These are phyloP conservation scores for Trichoderma harzianum DNA, from an alignment of 2,329 filamentous ascomycete species.

Conservation along the genomic window DNA sequence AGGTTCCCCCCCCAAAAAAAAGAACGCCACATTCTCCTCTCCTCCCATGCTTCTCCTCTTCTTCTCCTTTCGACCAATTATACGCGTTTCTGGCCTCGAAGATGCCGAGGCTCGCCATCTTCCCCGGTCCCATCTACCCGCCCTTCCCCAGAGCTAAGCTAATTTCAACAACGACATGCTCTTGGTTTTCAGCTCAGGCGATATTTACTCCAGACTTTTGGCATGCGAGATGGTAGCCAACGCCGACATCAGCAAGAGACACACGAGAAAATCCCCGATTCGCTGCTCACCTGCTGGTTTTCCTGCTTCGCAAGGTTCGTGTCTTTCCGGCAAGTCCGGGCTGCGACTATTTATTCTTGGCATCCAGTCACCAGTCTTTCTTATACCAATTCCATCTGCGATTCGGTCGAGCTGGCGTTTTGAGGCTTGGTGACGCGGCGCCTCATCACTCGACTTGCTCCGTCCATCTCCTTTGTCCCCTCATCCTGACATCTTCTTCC, in stretches of 20 bases:
- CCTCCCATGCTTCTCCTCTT: neutral
- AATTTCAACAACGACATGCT: neutral
- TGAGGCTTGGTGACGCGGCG: neutral
- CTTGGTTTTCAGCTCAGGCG: neutral
- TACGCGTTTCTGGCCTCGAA: neutral
- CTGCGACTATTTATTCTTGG: conserved; percentile 4
- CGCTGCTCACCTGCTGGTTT: neutral
- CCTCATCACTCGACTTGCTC: neutral
- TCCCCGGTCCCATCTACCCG: neutral
- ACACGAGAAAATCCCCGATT: neutral
- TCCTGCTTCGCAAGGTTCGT: neutral
- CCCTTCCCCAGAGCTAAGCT: neutral
- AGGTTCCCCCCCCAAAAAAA: neutral
- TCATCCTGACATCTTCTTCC: neutral
- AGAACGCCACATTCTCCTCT: neutral
- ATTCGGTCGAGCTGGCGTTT: neutral
- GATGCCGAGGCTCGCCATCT: conserved; percentile 13
- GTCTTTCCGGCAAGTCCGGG: neutral
- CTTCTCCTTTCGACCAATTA: conserved; percentile 2
- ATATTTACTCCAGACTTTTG: neutral
- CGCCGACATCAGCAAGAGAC: neutral
- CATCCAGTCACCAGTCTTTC: neutral
- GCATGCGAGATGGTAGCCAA: neutral
- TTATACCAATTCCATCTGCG: neutral
- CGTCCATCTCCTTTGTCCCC: neutral